phyloP scores from a whole-genome alignment of 2,329 filamentous ascomycete species.

The Arthrobotrys megalospora region DNA sequence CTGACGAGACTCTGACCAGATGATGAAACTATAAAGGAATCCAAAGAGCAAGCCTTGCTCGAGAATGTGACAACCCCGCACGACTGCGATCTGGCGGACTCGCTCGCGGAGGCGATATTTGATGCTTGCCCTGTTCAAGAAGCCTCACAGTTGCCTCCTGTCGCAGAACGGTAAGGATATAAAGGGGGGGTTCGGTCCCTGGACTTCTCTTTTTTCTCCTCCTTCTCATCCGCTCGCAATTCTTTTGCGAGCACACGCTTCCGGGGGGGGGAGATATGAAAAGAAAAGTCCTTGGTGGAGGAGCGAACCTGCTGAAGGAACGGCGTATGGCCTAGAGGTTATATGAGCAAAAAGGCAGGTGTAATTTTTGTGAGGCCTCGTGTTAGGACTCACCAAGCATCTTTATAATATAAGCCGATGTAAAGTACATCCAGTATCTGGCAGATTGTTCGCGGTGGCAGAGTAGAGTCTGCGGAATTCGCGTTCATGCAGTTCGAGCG shows the following conservation, averaged over 20 bases:
- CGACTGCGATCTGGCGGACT: background rate
- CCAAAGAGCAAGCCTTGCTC: slow-evolving; percentile 1
- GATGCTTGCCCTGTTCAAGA: background rate
- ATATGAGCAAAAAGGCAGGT: too few relatives aligned
- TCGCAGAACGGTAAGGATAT: slow-evolving; percentile 1
- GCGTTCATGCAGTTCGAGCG: background rate
- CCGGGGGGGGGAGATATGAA: background rate
- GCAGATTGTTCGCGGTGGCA: background rate
- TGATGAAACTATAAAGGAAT: slow-evolving; percentile 7
- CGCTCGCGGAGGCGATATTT: slow-evolving; percentile 10
- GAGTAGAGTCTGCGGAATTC: background rate
- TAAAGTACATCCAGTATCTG: background rate
- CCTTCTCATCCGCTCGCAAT: slow-evolving; percentile 1
- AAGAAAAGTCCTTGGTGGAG: background rate
- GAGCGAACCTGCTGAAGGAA: background rate
- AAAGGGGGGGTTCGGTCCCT: background rate
- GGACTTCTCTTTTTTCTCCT: background rate
- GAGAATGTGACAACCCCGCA: slow-evolving; percentile 5
- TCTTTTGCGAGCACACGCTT: background rate
- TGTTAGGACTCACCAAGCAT: too few relatives aligned
- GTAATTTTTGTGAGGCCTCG: too few relatives aligned
- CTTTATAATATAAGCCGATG: background rate
- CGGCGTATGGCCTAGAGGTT: background rate
- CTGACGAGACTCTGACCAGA: background rate
- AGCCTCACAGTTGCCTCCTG: background rate